These are phyloP conservation scores for Cordyceps pruinosa DNA, from an alignment of 2,329 filamentous ascomycete species.

Conservation along the genomic window DNA sequence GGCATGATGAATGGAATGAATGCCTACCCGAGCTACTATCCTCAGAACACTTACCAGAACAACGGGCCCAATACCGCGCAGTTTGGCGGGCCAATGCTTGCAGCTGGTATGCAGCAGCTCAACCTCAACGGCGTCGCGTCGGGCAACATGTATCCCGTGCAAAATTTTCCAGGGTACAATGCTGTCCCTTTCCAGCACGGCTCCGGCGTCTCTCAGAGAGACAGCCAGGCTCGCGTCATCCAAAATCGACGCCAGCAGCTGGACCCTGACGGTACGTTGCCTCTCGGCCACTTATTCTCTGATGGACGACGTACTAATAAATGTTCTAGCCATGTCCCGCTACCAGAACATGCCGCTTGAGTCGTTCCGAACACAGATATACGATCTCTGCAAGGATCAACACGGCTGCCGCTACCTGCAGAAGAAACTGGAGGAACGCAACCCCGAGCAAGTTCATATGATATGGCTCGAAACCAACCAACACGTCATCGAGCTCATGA, in stretches of 20 bases:
- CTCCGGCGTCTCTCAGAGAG: constrained; percentile 49
- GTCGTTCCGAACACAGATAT: constrained; percentile 74
- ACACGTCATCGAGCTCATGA: constrained; percentile 97
- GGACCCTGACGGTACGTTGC: constrained; percentile 58
- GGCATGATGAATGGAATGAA: background rate
- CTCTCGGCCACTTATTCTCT: background rate
- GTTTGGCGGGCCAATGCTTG: constrained; percentile 48
- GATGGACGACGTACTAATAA: constrained; percentile 24
- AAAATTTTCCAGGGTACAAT: constrained; percentile 53
- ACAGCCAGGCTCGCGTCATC: constrained; percentile 70
- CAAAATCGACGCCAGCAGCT: constrained; percentile 67
- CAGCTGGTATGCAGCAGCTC: constrained; percentile 63
- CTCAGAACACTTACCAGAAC: constrained; percentile 22
- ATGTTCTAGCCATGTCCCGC: constrained; percentile 57
- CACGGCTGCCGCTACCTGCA: constrained; percentile 95
- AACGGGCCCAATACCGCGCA: constrained; percentile 6
- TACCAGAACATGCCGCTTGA: constrained; percentile 81
- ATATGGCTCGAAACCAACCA: constrained; percentile 92
- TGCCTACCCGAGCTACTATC: constrained; percentile 25
- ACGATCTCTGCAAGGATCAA: constrained; percentile 91
- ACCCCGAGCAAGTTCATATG: constrained; percentile 75
- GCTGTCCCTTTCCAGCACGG: constrained; percentile 40
- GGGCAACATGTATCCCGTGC: constrained; percentile 43
- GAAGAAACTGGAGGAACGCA: constrained; percentile 90
- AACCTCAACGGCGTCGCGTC: constrained; percentile 41